Conservation (phyloP, 2,329 filamentous ascomycete species). For the Aspergillus vadensis region DNA sequence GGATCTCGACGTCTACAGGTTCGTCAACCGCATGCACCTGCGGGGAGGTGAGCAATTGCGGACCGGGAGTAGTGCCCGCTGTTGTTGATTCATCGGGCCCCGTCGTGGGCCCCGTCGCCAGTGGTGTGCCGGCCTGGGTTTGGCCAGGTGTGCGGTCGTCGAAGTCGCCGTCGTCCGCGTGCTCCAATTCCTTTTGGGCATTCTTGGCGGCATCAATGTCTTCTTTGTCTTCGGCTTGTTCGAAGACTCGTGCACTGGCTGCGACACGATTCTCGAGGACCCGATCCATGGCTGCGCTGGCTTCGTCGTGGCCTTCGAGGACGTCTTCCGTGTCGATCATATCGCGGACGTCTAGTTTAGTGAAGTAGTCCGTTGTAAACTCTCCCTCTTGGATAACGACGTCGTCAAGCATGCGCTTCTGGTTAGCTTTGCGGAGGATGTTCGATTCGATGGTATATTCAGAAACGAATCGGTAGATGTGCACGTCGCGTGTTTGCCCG, state of each 20-base stretch:
- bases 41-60: constrained; percentile 17
- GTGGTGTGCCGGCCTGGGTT: constrained; percentile 38
- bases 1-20: constrained; percentile 43
- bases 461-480: constrained; percentile 93
- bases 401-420: constrained; percentile 97
- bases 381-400: constrained; percentile 98
- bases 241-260: constrained; percentile 71
- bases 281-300: constrained; percentile 80
- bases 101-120: constrained; percentile 39
- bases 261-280: constrained; percentile 72
- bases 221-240: constrained; percentile 88
- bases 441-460: constrained; percentile 97
- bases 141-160: constrained; percentile 60
- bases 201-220: constrained; percentile 85
- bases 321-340: constrained; percentile 61
- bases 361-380: constrained; percentile 96
- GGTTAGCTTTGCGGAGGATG: constrained; percentile 91
- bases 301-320: constrained; percentile 68
- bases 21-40: constrained; percentile 28
- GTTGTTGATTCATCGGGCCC: constrained; percentile 36
- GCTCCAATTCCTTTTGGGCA: constrained; percentile 82
- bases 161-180: constrained; percentile 84
- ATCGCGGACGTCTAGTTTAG: constrained; percentile 70
- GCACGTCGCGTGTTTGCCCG: constrained; percentile 93
- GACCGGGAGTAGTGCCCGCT: constrained; percentile 5